Evolutionary conservation across 2,329 filamentous ascomycete species (phyloP), one percentile per base, ranked within the genome.

Genomic region (Talaromyces sp.): DNA sequence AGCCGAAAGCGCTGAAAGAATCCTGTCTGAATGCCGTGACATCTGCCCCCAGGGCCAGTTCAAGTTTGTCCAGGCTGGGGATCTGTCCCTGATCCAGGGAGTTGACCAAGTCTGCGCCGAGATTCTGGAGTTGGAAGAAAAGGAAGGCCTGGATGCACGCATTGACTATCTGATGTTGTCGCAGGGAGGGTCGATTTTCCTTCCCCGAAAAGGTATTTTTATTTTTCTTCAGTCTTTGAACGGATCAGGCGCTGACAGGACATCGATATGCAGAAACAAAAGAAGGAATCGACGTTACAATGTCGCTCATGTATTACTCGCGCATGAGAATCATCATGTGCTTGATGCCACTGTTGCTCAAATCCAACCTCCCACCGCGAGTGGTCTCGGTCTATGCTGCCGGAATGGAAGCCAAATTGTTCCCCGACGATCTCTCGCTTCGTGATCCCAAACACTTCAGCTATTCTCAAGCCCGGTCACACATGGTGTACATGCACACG

Each of bases 91-190:
- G 48, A 54, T 61, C 21, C 51, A 43, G 19, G 57, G 46, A 10
- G 55, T 57, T 21, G 59, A 61, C 41, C 32, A 52, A 24, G 50
- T 54, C 29, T 61, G 59, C 29, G 59, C 50, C 14, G 54, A 61
- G 27, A 57, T 61, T 19, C 26, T 57, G 17, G 35, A 55, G 41
- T 21, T 9, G 8, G 59, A 61, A 51, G 46, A 50, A 21, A 61
- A 48, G n/a, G 27, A 57, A 32, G 29, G 58, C 29, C 41, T 46
- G n/a, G 48, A 57, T 57, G 27, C 59, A 5, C 53, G 55, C 9
- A 61, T 61, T n/a, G 59, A 61, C 19, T 61, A 61, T 31, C 19
- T 61, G 32, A 61, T 61, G 59, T 12, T 61, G 51, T 61, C 54
- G 12, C 59, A 61, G 29, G 59, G 54, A 21, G 59, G 59, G 6